These are phyloP conservation scores for Trapa incisa DNA, from an alignment of 345 rosid genomes.

Conservation along the genomic window DNA sequence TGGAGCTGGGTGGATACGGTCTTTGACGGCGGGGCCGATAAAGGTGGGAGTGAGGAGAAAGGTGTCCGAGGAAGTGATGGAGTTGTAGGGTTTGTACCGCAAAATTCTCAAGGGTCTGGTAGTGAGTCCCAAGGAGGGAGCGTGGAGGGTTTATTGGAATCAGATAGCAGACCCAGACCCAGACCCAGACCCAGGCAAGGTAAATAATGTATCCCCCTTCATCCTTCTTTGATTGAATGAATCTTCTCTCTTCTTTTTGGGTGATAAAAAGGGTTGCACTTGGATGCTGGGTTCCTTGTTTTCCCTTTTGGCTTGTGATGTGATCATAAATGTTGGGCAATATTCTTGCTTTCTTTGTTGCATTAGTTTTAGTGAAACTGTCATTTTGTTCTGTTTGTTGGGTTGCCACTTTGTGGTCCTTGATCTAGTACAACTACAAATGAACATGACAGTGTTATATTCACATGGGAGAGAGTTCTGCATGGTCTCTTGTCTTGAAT, in stretches of 20 bases:
- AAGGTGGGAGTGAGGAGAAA: slow-evolving; percentile 13
- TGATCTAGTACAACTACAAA: not conserved
- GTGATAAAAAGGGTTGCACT: too few species aligned
- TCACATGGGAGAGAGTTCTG: not conserved
- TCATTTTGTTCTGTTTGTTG: not conserved
- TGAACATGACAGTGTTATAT: not conserved
- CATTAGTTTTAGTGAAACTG: not conserved
- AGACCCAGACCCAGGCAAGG: slow-evolving; percentile 12
- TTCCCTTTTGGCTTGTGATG: too few species aligned
- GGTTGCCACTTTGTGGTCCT: not conserved
- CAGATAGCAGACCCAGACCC: slow-evolving; percentile 41
- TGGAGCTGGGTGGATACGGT: slow-evolving; percentile 29
- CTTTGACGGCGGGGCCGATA: not conserved
- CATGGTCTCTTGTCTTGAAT: not conserved
- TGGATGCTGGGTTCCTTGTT: too few species aligned
- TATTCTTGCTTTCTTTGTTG: not conserved
- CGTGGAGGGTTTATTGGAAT: slow-evolving; percentile 49
- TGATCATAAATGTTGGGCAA: not conserved
- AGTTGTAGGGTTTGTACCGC: slow-evolving; percentile 27
- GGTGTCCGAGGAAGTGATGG: slow-evolving; percentile 15
- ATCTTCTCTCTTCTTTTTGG: too few species aligned
- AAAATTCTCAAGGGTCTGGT: slow-evolving; percentile 35
- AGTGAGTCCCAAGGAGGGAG: slow-evolving; percentile 53
- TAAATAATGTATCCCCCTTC: slow-evolving; percentile 15
- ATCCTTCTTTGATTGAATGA: slow-evolving; percentile 1